Evolutionary conservation across 2,329 filamentous ascomycete species (phyloP), one percentile per base, ranked within the genome.

Genomic region (Ophioceras dolichostomum): DNA sequence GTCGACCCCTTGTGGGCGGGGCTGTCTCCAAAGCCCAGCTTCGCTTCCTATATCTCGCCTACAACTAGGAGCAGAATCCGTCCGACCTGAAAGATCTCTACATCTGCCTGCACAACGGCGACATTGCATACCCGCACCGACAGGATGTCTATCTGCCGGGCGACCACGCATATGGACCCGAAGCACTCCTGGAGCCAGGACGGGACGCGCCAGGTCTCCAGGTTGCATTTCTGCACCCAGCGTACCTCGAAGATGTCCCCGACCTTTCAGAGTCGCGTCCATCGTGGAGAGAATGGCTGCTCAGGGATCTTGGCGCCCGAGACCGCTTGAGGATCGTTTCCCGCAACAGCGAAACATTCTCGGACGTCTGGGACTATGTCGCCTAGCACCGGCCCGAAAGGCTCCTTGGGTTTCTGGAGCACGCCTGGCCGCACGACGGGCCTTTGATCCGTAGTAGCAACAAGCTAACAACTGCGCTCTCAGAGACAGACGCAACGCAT

Each of bases 1-100:
- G n/a, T n/a, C n/a, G n/a, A n/a, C n/a, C n/a, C n/a, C n/a, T n/a
- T n/a, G n/a, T 36, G 6, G 32, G 17, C 6, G 10, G 41, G 7
- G 19, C 34, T 6, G 31, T 27, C 1, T 45, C 46, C 16, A 39
- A 40, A 14, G 12, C n/a, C 6, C 42, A 49, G 16, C 36, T 49
- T 8, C 32, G 34, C n/a, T 48, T 50, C 28, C 40, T 50, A 7
- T 50, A 46, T 33, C 30, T 41, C 12, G 45, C 43, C 19, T 5
- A 46, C 2, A 18, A 34, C 3, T 14, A 37, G 20, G 14, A 34
- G 9, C 1, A 18, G 9, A 13, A 22, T 4, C 20, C n/a, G 2
- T 17, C 24, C 16, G 33, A 22, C 7, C 4, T 32, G 1, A 2
- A 12, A 12, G 7, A 22, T 10, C 27, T n/a, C 22, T 30, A 41